Evolutionary conservation across 2,329 filamentous ascomycete species (phyloP).

Genomic region (Xylariales sp.): DNA sequence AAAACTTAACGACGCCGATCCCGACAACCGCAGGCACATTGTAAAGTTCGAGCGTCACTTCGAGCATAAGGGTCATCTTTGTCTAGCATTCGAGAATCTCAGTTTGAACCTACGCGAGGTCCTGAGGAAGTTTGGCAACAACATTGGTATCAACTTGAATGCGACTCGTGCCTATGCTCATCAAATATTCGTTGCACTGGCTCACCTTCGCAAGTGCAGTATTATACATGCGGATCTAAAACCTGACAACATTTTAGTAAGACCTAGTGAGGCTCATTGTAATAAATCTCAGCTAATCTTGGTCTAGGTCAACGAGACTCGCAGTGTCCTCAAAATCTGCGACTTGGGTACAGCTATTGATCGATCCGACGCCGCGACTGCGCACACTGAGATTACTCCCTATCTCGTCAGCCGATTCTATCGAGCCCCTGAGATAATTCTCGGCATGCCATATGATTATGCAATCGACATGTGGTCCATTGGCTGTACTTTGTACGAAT

Average conservation of each 20-base stretch:
- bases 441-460: conserved; percentile 96
- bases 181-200: conserved; percentile 91
- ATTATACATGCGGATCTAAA: conserved; percentile 97
- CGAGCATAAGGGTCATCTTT: conserved; percentile 94
- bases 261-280: conserved; percentile 39
- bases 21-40: conserved; percentile 90
- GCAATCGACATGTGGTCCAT: conserved; percentile 98
- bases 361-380: conserved; percentile 78
- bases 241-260: conserved; percentile 92
- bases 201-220: conserved; percentile 89
- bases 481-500: conserved; percentile 94
- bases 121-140: conserved; percentile 93
- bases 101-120: conserved; percentile 94
- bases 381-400: conserved; percentile 85
- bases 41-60: conserved; percentile 89
- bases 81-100: conserved; percentile 96
- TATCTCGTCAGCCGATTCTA: conserved; percentile 98
- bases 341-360: conserved; percentile 97
- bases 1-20: conserved; percentile 86
- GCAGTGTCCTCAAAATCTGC: conserved; percentile 90
- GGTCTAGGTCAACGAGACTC: conserved; percentile 77
- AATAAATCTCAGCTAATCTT: conserved; percentile 44
- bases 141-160: conserved; percentile 88
- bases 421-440: conserved; percentile 93
- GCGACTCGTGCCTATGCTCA: conserved; percentile 91